These are phyloP conservation scores for Gryganskiella cystojenkinii DNA, from an alignment of 192 early-diverging fungal genomes.

Conservation along the genomic window DNA sequence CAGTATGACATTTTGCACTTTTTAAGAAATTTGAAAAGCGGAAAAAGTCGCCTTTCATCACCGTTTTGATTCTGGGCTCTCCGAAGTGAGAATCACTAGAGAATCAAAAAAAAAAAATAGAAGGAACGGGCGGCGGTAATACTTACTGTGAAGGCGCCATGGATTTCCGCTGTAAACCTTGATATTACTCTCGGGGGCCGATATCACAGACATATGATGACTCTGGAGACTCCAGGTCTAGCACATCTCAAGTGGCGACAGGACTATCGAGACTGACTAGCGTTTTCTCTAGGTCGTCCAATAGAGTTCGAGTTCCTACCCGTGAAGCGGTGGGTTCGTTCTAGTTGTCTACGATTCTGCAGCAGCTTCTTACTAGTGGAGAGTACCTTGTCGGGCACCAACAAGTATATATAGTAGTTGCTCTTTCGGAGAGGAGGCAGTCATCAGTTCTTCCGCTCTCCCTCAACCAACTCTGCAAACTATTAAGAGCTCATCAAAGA, in stretches of 20 bases:
- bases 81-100: no score
- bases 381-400: slow-evolving; percentile 14
- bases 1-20: no score
- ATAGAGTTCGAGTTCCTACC: slow-evolving; percentile 8
- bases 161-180: no score
- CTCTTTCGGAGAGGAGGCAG: slow-evolving; percentile 2
- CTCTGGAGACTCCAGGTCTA: no score
- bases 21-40: no score
- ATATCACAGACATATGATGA: no score
- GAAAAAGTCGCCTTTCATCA: no score
- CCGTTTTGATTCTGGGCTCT: no score
- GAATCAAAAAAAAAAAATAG: no score
- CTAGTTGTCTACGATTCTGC: not conserved
- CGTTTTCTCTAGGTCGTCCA: slow-evolving; percentile 7
- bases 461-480: slow-evolving; percentile 15
- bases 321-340: slow-evolving; percentile 9
- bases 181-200: no score
- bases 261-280: slow-evolving; percentile 4
- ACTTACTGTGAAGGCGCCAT: no score
- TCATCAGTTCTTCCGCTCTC: slow-evolving; percentile 17
- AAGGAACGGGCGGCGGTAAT: no score
- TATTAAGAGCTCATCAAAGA: slow-evolving; percentile 1
- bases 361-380: not conserved
- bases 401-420: slow-evolving; percentile 22
- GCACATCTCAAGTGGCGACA: not conserved